phyloP scores from a whole-genome alignment of 306 rosid species.

The Lagenaria siceraria region DNA sequence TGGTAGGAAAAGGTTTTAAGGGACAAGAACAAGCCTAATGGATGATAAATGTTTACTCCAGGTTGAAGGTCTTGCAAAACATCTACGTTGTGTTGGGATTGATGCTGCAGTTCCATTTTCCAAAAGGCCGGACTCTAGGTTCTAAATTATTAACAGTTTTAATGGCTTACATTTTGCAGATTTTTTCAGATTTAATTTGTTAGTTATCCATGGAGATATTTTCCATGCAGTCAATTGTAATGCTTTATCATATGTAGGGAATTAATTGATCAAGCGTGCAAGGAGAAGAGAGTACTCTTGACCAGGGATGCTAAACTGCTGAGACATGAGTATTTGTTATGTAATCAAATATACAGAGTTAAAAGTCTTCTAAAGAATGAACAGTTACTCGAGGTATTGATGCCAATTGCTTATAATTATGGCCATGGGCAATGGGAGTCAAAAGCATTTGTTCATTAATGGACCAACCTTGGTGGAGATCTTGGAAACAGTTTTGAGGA shows the following conservation, averaged over 20 bases:
- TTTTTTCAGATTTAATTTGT: background rate
- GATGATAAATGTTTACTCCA: conserved; percentile 26
- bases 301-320: conserved; percentile 76
- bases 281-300: conserved; percentile 68
- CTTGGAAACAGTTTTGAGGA: background rate
- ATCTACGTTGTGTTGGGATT: conserved; percentile 82
- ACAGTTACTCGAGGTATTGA: conserved; percentile 72
- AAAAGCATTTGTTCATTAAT: background rate
- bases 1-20: background rate
- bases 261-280: conserved; percentile 61
- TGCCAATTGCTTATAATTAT: background rate
- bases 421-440: background rate
- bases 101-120: conserved; percentile 81
- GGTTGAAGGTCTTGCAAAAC: conserved; percentile 97
- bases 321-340: conserved; percentile 54
- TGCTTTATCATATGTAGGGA: conserved; percentile 31
- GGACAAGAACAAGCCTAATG: conserved; percentile 8
- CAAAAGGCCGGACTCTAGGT: conserved; percentile 83
- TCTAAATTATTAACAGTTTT: background rate
- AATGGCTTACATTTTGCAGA: conserved; percentile 1
- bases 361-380: conserved; percentile 83
- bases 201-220: background rate
- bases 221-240: conserved; percentile 1
- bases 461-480: background rate
- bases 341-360: conserved; percentile 64